Base-by-base conservation (phyloP, 768 basidiomycete species). In the Boletus patriciae region DNA sequence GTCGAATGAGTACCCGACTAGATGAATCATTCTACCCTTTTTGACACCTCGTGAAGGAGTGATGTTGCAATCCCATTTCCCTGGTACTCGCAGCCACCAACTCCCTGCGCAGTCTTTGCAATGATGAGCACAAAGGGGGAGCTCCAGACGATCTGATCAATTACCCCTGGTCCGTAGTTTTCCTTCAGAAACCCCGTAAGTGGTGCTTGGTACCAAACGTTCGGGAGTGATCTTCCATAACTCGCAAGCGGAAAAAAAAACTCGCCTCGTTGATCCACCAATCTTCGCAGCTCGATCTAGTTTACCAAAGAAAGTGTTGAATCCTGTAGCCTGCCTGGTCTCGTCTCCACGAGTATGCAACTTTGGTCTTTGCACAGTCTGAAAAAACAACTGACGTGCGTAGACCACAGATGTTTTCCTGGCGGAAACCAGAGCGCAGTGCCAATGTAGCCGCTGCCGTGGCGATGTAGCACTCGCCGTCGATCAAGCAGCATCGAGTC, bases 31-130 rank as follows among this genome's bases (percentile, higher is more conserved):
- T 19, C 9, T 25, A 56, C 55, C 50, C 46, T 52, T 40, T 53
- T 33, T 37, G 53, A n/a, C 18, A 52, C 50, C 31, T 21, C 12
- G 4, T 38, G 7, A 11, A 38, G 38, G 5, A 56, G 21, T 1
- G 23, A 56, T 4, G 50, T 53, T 19, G 41, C 55, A 16, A 53
- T 46, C 16, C 55, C 55, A n/a, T 40, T 46, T 45, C 50, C 19
- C 23, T 56, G 55, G 44, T 53, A 53, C 23, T 25, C 43, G 1
- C 23, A 56, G 23, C 55, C 55, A 56, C 55, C 50, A 56, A 25
- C 50, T 53, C 7, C 27, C 50, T 9, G 13, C 1, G 31, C 13
- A 18, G 37, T 46, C 55, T 56, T 54, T 38, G 18, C 15, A 6
- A 21, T 42, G 38, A 12, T 54, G 27, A 54, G 21, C 8, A 27